Base-by-base conservation (phyloP, 805 yeast species). In the Cyberlindnera maritima region DNA sequence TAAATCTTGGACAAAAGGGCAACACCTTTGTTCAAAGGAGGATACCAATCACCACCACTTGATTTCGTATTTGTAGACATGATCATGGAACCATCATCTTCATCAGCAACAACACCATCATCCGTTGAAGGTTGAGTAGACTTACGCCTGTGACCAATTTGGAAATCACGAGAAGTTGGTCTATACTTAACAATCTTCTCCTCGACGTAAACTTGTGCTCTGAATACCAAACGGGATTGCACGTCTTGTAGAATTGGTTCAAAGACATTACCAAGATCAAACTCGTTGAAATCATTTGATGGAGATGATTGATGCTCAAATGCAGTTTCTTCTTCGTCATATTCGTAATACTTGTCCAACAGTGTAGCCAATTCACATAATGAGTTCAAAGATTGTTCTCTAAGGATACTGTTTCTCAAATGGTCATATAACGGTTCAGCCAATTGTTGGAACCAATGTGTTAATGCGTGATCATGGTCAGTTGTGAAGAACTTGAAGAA, bases 391-490 rank as follows among this genome's bases (percentile, higher is more conserved):
- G 81, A 82, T 13, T 76, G 70, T 61, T 91, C 97, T 48, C 84
- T 77, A 36, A 90, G 70, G 1, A 89, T 78, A 40, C 75, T 72
- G 47, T 81, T 77, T 52, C 97, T 74, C 31, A 88, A 62, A 2
- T 73, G 64, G 53, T 87, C 92, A 57, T 90, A 86, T 21, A 91
- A 66, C 0, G 96, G 94, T 32, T 89, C 96, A 28, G 88, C 71
- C 3, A 89, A 56, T 20, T 72, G 74, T 39, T 75, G 77, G 49
- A 86, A 76, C 81, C 88, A 88, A 7, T 68, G 65, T 46, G 77
- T 75, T 39, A 87, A 61, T 19, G 59, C 58, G 25, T 48, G 40
- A 47, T 59, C 75, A 67, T 65, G 34, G 45, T 71, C 67, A 3
- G 52, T 59, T 41, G 63, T 66, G 60, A 88, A 85, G 31, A 84